Base-by-base conservation (phyloP, 768 basidiomycete species). In the Kwoniella europaea region DNA sequence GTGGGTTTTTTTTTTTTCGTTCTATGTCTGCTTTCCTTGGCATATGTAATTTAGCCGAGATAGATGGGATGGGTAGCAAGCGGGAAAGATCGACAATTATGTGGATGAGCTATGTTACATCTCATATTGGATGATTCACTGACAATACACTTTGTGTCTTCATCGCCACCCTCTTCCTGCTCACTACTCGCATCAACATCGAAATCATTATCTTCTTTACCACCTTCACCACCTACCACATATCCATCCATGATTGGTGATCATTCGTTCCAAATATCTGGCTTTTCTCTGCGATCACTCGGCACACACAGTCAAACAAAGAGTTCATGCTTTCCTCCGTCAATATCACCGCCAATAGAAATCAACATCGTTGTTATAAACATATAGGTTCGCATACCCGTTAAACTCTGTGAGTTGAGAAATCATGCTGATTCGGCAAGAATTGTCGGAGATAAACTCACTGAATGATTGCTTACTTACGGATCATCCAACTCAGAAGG, bases 281-380 rank as follows among this genome's bases (percentile, higher is more conserved):
- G 13, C 18, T 15, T 27, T 13, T 13, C 13, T 24, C 55, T 24
- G 12, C 44, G 46, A 53, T 41, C 12, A n/a, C 55, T 35, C 35
- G 35, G 35, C 35, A 5, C 6, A 62, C n/a, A 7, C 61, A 71
- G 71, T 62, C 53, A 63, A 41, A 67, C 59, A 53, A 60, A 59
- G 71, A 71, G 71, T 71, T 71, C 65, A 71, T 71, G 71, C 71
- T 65, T 65, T 61, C 66, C 61, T 52, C 65, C 52, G 29, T 24
- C 65, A 67, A 59, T 15, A 64, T 44, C 53, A 71, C 50, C 63
- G 59, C 66, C 10, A 61, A 10, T 24, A 54, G 55, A 16, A 27
- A 35, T 68, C 60, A 52, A 54, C 46, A 61, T 44, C 59, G 65
- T 66, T 65, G 60, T 62, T 56, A 52, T 43, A 68, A 68, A 68